These are phyloP conservation scores for Claviceps spartinae DNA, from an alignment of 2,329 filamentous ascomycete species.

Conservation along the genomic window DNA sequence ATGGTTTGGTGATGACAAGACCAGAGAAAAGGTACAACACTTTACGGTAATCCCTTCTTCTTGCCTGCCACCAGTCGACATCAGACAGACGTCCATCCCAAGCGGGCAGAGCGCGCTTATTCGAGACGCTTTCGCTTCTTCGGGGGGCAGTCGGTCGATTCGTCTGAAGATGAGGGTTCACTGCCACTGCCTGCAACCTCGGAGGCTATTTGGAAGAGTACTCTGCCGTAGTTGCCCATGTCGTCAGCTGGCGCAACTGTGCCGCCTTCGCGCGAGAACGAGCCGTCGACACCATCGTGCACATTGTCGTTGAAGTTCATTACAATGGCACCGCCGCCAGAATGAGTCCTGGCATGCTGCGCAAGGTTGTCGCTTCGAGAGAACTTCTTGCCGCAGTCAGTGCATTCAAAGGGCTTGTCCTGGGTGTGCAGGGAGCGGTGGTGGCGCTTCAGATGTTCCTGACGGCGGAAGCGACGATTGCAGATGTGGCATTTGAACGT, in stretches of 20 bases:
- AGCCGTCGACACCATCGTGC: constrained; percentile 47
- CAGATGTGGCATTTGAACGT: constrained; percentile 95
- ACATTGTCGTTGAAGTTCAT: constrained; percentile 73
- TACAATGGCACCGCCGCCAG: constrained; percentile 65
- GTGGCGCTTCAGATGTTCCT: constrained; percentile 97
- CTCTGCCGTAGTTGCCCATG: constrained; percentile 55
- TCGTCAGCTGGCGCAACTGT: constrained; percentile 40
- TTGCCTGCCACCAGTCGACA: no score
- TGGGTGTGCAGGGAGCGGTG: constrained; percentile 96
- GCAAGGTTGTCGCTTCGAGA: constrained; percentile 94
- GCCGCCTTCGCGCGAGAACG: constrained; percentile 26
- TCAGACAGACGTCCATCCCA: no score
- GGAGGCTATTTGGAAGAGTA: constrained; percentile 69
- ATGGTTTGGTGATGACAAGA: background rate
- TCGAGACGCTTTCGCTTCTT: constrained; percentile 66
- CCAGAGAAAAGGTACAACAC: background rate
- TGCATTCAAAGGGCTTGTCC: constrained; percentile 96
- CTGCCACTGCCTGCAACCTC: constrained; percentile 54
- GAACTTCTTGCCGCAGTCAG: constrained; percentile 98
- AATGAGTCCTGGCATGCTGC: constrained; percentile 90
- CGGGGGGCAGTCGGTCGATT: constrained; percentile 32
- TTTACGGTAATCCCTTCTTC: no score
- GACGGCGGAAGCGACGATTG: constrained; percentile 91
- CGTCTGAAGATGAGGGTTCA: constrained; percentile 40
- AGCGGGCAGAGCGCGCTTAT: constrained; percentile 20